Evolutionary conservation across 352 stramenopile species (phyloP).

Genomic region (Globisporangium echinulatum): DNA sequence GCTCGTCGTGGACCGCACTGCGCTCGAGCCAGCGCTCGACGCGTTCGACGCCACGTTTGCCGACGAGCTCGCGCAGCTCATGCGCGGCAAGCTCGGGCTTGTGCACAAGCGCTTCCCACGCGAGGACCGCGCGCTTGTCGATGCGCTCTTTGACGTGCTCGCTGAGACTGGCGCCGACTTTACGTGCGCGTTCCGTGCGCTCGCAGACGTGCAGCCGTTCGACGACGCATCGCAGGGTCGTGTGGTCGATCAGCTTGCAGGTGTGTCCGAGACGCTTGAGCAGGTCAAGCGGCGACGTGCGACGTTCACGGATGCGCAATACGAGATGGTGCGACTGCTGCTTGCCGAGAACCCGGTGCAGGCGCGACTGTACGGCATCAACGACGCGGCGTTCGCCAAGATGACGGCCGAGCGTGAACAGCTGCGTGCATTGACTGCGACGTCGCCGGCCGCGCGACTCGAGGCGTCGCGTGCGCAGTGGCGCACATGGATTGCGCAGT

Average conservation of each 20-base stretch:
- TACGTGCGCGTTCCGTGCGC: slow-evolving; percentile 61
- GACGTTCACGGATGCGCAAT: slow-evolving; percentile 69
- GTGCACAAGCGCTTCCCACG: slow-evolving; percentile 18
- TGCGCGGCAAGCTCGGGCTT: slow-evolving; percentile 69
- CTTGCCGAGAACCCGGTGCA: slow-evolving; percentile 50
- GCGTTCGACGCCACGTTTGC: slow-evolving; percentile 44
- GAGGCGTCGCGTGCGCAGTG: slow-evolving; percentile 38
- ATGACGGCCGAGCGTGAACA: slow-evolving; percentile 46
- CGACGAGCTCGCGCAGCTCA: slow-evolving; percentile 46
- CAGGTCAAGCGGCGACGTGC: slow-evolving; percentile 57
- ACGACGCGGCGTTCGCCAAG: slow-evolving; percentile 38
- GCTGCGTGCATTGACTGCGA: slow-evolving; percentile 32
- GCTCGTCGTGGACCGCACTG: slow-evolving; percentile 6
- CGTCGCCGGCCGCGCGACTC: slow-evolving; percentile 41
- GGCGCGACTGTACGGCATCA: slow-evolving; percentile 73
- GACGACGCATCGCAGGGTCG: slow-evolving; percentile 17
- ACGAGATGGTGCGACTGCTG: slow-evolving; percentile 58
- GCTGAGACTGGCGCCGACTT: slow-evolving; percentile 68
- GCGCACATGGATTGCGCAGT: slow-evolving; percentile 52
- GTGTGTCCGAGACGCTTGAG: slow-evolving; percentile 58
- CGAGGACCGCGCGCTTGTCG: slow-evolving; percentile 41
- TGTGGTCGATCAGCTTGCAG: slow-evolving; percentile 41
- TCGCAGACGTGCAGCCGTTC: slow-evolving; percentile 42
- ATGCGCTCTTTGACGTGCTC: slow-evolving; percentile 50
- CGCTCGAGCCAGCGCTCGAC: slow-evolving; percentile 24